Evolutionary conservation across 371 early-diverging fungal species (phyloP).

Genomic region (Mortierella sp.): DNA sequence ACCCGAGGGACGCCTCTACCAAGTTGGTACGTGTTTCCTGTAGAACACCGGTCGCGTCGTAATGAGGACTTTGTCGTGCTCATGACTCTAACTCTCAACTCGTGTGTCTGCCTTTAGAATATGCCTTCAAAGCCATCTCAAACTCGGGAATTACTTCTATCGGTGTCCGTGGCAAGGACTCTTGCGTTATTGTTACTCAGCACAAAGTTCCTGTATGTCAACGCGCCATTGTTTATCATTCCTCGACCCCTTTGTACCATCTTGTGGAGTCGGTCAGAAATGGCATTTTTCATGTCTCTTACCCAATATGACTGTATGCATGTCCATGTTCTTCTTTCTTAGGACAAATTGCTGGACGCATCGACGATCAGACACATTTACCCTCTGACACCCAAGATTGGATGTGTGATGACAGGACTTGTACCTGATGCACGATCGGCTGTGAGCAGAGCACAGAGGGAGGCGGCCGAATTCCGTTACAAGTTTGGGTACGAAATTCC

Average conservation of each 20-base stretch:
- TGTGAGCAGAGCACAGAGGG: slow-evolving; percentile 92
- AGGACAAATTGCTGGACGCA: slow-evolving; percentile 98
- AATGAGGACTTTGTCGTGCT: background rate
- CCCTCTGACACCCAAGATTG: slow-evolving; percentile 93
- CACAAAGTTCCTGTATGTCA: slow-evolving; percentile 92
- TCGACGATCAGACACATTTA: slow-evolving; percentile 94
- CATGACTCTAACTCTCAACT: background rate
- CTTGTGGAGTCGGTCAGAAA: background rate
- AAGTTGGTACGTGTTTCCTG: slow-evolving; percentile 85
- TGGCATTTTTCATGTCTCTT: background rate
- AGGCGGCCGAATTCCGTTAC: slow-evolving; percentile 98
- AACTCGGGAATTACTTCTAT: slow-evolving; percentile 95
- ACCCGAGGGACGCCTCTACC: slow-evolving; percentile 98
- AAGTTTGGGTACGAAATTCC: slow-evolving; percentile 99
- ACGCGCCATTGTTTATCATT: background rate
- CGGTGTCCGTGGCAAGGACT: slow-evolving; percentile 95
- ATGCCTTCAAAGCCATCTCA: slow-evolving; percentile 99
- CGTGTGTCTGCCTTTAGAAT: slow-evolving; percentile 75
- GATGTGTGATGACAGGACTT: slow-evolving; percentile 98
- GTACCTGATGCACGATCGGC: slow-evolving; percentile 97
- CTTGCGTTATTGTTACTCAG: slow-evolving; percentile 94
- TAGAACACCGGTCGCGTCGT: background rate
- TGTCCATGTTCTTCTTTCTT: slow-evolving; percentile 1
- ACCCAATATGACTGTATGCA: background rate
- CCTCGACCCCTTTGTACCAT: background rate